A percentile compares a stretch with the other conserved stretches of the same genome.
Evolutionary conservation across 2,329 filamentous ascomycete species (phyloP).

Genomic region (Ophiobolus disseminans): DNA sequence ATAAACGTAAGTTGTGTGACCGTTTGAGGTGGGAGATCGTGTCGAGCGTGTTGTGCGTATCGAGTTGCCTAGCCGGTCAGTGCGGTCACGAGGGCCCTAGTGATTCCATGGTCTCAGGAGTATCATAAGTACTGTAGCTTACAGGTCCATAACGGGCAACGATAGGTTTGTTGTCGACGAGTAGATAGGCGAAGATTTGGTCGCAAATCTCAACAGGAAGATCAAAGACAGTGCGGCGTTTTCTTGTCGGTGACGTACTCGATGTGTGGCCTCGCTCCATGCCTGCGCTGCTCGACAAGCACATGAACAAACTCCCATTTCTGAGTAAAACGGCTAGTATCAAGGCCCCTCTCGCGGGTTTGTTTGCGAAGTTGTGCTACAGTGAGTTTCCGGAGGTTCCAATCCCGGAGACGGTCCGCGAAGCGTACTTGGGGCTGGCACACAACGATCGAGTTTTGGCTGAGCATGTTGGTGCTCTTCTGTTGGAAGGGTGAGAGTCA

Average conservation of each 20-base stretch:
- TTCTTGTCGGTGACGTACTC: background rate
- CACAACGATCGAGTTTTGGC: background rate
- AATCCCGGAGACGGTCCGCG: background rate
- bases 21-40: no score
- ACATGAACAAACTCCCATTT: constrained; percentile 1
- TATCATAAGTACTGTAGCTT: no score
- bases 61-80: no score
- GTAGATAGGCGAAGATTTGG: background rate
- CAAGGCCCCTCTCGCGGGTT: background rate
- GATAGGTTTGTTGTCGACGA: background rate
- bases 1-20: no score
- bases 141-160: background rate
- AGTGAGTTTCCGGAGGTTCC: background rate
- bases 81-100: no score
- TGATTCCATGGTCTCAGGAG: no score
- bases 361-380: background rate
- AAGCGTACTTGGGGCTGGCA: background rate
- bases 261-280: background rate
- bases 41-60: no score
- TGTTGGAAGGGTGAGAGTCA: no score
- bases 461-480: background rate
- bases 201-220: constrained; percentile 1
- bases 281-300: background rate
- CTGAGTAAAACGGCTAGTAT: background rate
- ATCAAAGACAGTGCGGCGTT: background rate